A percentile compares a stretch with the other conserved stretches of the same genome.
Evolutionary conservation across 164 flowering plant genomes (phyloP).

Genomic region (Cinnamomum chago): DNA sequence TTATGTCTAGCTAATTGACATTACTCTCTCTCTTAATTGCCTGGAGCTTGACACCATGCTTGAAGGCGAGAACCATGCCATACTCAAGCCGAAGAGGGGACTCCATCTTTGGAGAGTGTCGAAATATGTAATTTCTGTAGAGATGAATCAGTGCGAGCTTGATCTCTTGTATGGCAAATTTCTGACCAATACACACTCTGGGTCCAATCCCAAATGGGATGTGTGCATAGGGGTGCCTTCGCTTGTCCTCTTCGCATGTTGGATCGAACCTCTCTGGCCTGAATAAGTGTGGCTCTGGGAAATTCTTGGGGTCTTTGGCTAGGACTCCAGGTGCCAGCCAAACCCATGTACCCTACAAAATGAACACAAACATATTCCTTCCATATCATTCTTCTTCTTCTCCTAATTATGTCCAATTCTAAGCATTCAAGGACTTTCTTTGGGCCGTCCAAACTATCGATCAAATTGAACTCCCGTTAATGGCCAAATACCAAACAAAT

Average conservation of each 20-base stretch:
- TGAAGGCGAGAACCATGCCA: conserved; percentile 83
- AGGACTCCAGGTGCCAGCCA: conserved; percentile 90
- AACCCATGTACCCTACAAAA: conserved; percentile 88
- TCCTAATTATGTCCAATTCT: not conserved
- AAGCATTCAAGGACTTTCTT: not conserved
- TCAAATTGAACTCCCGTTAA: not conserved
- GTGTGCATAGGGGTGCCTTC: conserved; percentile 85
- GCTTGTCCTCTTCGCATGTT: conserved; percentile 64
- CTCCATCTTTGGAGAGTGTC: conserved; percentile 79
- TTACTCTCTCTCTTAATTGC: conserved; percentile 32
- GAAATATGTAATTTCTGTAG: conserved; percentile 59
- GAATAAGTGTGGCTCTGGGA: conserved; percentile 87
- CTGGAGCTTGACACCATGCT: conserved; percentile 79
- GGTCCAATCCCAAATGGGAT: conserved; percentile 97
- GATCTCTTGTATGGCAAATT: conserved; percentile 73
- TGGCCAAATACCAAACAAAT: not conserved
- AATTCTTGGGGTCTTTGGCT: conserved; percentile 84
- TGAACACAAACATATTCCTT: not conserved
- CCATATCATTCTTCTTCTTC: not conserved
- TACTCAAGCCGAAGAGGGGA: conserved; percentile 66
- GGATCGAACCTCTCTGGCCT: conserved; percentile 90
- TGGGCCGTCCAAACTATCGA: too few species aligned
- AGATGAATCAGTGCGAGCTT: conserved; percentile 79
- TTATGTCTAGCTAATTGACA: not conserved
- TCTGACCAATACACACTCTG: conserved; percentile 80